A percentile compares a stretch with the other conserved stretches of the same genome.
These are phyloP conservation scores for Metschnikowia henanensis DNA, from an alignment of 805 yeast genomes.

Conservation along the genomic window DNA sequence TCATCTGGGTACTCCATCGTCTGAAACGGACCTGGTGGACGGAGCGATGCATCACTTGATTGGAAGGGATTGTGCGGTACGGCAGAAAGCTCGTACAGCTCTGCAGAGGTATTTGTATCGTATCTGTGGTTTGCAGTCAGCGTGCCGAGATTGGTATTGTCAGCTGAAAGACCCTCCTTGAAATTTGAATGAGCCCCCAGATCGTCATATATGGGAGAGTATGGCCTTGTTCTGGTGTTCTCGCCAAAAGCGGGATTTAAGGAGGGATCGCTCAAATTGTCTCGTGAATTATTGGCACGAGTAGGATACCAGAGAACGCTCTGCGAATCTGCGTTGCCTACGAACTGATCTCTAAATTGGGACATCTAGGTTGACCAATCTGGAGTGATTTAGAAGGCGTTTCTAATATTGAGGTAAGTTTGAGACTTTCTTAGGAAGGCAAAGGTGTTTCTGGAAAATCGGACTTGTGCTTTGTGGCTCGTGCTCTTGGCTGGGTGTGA, in stretches of 20 bases:
- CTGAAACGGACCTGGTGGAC: slow-evolving; percentile 5
- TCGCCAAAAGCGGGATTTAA: background rate
- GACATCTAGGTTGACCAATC: background rate
- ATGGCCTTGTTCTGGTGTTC: slow-evolving; percentile 5
- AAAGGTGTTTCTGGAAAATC: too few species aligned
- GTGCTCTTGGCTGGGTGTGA: too few species aligned
- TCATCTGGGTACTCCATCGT: background rate
- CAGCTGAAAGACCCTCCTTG: background rate
- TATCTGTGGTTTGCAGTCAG: background rate
- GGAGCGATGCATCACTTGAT: background rate
- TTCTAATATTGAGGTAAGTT: background rate
- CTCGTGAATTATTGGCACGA: background rate
- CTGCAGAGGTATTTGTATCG: slow-evolving; percentile 1
- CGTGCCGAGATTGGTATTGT: background rate
- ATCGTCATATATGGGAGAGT: slow-evolving; percentile 5
- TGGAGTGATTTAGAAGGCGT: background rate
- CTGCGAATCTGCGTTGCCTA: background rate
- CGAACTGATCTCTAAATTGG: background rate
- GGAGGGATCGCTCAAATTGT: background rate
- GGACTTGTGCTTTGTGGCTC: too few species aligned
- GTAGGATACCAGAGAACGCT: background rate
- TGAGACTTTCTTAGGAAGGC: background rate
- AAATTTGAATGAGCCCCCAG: too few species aligned
- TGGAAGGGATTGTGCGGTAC: slow-evolving; percentile 9
- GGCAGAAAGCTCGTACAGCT: slow-evolving; percentile 16